A percentile compares a stretch with the other conserved stretches of the same genome.
phyloP scores from a whole-genome alignment of 2,329 filamentous ascomycete genomes.

The Periconia macrospinosa region DNA sequence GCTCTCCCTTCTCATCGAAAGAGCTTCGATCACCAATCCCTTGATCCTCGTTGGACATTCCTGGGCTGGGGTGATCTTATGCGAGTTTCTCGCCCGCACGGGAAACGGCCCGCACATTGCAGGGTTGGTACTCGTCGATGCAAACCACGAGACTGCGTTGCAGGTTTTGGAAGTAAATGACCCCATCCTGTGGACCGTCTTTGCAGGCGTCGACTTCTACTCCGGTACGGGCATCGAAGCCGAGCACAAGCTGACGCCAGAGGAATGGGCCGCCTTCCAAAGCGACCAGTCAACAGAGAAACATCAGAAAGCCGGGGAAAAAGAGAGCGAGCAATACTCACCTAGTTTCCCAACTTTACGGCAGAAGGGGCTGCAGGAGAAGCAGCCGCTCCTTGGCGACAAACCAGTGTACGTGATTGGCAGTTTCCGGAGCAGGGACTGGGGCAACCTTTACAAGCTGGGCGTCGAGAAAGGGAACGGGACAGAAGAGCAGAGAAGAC shows the following conservation, averaged over 20 bases:
- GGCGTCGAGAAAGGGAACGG: constrained; percentile 39
- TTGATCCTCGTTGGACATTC: constrained; percentile 22
- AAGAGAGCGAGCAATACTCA: constrained; percentile 18
- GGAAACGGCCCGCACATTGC: constrained; percentile 17
- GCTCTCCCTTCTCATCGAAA: constrained; percentile 14
- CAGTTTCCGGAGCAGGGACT: constrained; percentile 30
- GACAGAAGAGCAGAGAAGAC: constrained; percentile 31
- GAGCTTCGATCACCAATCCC: constrained; percentile 17
- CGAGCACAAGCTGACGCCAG: constrained; percentile 18
- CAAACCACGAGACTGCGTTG: constrained; percentile 17
- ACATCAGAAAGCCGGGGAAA: constrained; percentile 7
- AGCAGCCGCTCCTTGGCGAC: constrained; percentile 21
- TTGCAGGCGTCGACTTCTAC: constrained; percentile 12
- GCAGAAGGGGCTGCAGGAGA: constrained; percentile 27
- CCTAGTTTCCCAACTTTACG: constrained; percentile 28
- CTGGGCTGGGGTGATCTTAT: constrained; percentile 20
- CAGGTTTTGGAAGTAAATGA: constrained; percentile 16
- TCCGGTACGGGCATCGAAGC: constrained; percentile 11
- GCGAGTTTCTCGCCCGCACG: constrained; percentile 15
- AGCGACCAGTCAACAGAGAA: constrained; percentile 16
- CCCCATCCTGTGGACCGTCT: constrained; percentile 8
- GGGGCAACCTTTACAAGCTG: constrained; percentile 32
- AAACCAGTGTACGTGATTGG: constrained; percentile 28
- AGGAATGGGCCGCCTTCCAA: constrained; percentile 19
- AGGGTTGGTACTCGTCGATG: constrained; percentile 21